These are phyloP conservation scores for Ruellia speciosa DNA, from an alignment of 305 asterid genomes.

Conservation along the genomic window DNA sequence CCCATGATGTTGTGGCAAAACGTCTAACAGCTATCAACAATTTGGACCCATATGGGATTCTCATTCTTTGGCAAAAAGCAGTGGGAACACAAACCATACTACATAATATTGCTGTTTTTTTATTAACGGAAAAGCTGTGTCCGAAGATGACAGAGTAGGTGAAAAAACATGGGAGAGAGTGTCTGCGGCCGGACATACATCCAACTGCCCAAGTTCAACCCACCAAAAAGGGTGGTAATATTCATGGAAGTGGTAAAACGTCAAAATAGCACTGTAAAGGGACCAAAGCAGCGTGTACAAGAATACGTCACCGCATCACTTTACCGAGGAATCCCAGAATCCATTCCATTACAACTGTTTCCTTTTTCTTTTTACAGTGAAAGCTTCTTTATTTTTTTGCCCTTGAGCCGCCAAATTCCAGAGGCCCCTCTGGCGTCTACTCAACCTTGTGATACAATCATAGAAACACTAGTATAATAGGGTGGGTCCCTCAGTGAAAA, in stretches of 20 bases:
- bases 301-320: not conserved
- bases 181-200: too few species aligned
- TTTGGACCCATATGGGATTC: not conserved
- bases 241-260: too few species aligned
- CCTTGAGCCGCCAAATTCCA: slow-evolving; percentile 32
- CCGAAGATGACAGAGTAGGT: not conserved
- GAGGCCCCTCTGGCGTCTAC: slow-evolving; percentile 2
- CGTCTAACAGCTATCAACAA: not conserved
- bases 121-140: not conserved
- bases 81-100: not conserved
- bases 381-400: not conserved
- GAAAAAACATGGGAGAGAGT: not conserved
- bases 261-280: too few species aligned
- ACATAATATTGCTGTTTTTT: not conserved
- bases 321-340: slow-evolving; percentile 23
- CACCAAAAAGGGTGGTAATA: too few species aligned
- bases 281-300: not conserved
- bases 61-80: not conserved
- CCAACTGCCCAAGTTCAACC: too few species aligned
- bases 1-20: not conserved
- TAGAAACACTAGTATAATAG: not conserved
- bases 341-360: slow-evolving; percentile 25
- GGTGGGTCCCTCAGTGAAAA: slow-evolving; percentile 30
- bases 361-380: not conserved
- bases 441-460: not conserved